phyloP scores from a whole-genome alignment of 306 rosid species.

The Acacia acuminata region DNA sequence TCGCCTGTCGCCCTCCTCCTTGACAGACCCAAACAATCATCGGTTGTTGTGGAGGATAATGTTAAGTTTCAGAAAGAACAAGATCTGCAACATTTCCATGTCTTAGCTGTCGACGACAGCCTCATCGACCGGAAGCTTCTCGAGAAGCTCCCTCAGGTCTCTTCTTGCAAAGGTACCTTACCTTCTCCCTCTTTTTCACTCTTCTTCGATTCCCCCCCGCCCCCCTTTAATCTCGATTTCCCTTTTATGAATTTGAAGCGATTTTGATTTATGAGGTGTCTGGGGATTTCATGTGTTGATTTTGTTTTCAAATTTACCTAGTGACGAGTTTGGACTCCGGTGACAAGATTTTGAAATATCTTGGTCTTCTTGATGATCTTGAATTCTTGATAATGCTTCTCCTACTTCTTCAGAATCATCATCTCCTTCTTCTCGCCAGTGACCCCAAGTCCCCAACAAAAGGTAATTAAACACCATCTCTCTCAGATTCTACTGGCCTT shows the following conservation, averaged over 20 bases:
- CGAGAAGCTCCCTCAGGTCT: slow-evolving; percentile 77
- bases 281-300: neutral
- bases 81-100: slow-evolving; percentile 74
- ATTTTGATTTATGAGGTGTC: neutral
- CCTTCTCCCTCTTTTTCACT: neutral
- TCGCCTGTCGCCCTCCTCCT: too few species aligned
- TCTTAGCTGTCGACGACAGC: slow-evolving; percentile 89
- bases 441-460: too few species aligned
- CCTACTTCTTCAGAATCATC: too few species aligned
- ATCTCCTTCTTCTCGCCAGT: too few species aligned
- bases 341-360: slow-evolving; percentile 84
- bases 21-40: too few species aligned
- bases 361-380: too few species aligned
- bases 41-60: slow-evolving; percentile 20
- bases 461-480: too few species aligned
- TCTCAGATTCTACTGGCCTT: too few species aligned
- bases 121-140: slow-evolving; percentile 73
- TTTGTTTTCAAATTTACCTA: neutral
- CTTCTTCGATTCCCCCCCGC: neutral
- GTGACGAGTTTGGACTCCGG: slow-evolving; percentile 92
- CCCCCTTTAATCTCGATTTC: too few species aligned
- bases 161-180: slow-evolving; percentile 72
- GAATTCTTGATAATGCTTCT: too few species aligned
- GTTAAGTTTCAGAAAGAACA: slow-evolving; percentile 28
- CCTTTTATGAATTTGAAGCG: neutral